phyloP scores from a whole-genome alignment of 1,284 basidiomycete species.

The Golubevia pallescens region DNA sequence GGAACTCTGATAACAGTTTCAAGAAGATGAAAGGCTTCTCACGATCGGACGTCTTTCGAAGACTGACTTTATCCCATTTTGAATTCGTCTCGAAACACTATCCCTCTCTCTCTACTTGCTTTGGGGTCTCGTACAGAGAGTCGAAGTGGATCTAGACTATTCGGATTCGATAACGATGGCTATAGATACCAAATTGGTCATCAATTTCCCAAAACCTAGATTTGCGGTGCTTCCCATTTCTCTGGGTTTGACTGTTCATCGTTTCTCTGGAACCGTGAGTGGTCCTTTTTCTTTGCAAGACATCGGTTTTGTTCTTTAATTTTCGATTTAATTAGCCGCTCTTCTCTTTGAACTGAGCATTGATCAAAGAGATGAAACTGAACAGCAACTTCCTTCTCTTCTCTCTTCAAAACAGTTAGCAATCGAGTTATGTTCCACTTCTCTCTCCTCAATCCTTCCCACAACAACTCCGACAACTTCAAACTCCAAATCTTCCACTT shows the following conservation, averaged over 20 bases:
- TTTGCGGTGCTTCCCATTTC: slow-evolving; percentile 70
- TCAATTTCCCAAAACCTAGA: slow-evolving; percentile 69
- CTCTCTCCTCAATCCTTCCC: slow-evolving; percentile 16
- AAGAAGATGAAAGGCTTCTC: background rate
- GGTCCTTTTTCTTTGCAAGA: background rate
- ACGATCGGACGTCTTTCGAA: background rate
- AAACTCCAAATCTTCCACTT: slow-evolving; percentile 62
- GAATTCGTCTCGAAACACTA: background rate
- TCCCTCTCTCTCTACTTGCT: background rate
- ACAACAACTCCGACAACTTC: slow-evolving; percentile 40
- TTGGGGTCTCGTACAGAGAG: slow-evolving; percentile 54
- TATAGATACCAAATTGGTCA: slow-evolving; percentile 69
- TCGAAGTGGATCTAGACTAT: slow-evolving; percentile 70
- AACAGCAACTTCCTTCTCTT: slow-evolving; percentile 12
- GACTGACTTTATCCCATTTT: background rate
- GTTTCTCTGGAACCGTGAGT: slow-evolving; percentile 69
- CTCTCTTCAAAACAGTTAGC: slow-evolving; percentile 17
- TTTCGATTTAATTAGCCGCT: no score
- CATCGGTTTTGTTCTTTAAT: background rate
- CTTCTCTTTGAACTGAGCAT: no score
- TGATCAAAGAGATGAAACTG: no score
- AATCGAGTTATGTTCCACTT: slow-evolving; percentile 18
- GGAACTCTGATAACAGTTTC: background rate
- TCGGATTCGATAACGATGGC: slow-evolving; percentile 68
- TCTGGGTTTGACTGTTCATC: slow-evolving; percentile 68